A percentile compares a stretch with the other conserved stretches of the same genome.
Evolutionary conservation across 1,284 basidiomycete genomes (phyloP).

Genomic region (Papiliotrema terrestris): DNA sequence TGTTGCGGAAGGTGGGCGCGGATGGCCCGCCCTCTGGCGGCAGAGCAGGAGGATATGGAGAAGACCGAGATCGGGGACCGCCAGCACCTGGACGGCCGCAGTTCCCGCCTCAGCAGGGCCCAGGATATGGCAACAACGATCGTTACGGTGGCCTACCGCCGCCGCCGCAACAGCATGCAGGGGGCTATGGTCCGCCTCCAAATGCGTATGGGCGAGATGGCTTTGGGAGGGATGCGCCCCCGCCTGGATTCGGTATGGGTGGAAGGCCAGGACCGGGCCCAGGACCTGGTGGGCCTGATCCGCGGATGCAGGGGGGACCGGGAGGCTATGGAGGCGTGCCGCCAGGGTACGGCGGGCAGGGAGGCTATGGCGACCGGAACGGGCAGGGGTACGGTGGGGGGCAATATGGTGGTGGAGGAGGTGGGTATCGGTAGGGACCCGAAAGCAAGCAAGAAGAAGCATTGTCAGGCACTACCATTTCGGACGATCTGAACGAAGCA

Average conservation of each 20-base stretch:
- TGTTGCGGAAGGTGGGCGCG: slow-evolving; percentile 40
- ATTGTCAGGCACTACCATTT: too few species aligned
- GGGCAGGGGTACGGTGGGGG: neutral
- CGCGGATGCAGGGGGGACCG: neutral
- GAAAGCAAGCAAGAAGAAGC: too few species aligned
- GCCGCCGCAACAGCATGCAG: neutral
- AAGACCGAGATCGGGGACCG: neutral
- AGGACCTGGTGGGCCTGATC: neutral
- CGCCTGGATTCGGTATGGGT: neutral
- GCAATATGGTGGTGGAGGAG: neutral
- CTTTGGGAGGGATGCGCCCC: neutral
- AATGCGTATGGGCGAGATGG: slow-evolving; percentile 6
- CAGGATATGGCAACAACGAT: neutral
- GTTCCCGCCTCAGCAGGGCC: neutral
- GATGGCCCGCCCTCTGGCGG: slow-evolving; percentile 14
- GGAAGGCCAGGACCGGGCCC: neutral
- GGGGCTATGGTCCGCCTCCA: slow-evolving; percentile 7
- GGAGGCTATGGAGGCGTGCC: slow-evolving; percentile 2
- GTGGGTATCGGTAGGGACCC: too few species aligned
- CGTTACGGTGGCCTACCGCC: neutral
- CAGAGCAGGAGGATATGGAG: slow-evolving; percentile 8
- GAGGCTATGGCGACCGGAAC: slow-evolving; percentile 4
- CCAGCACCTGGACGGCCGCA: neutral
- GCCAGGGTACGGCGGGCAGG: neutral
- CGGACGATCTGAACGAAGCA: too few species aligned